A percentile compares a stretch with the other conserved stretches of the same genome.
Conservation (phyloP, 2,329 filamentous ascomycete species). For the Monosporascus sp. region DNA sequence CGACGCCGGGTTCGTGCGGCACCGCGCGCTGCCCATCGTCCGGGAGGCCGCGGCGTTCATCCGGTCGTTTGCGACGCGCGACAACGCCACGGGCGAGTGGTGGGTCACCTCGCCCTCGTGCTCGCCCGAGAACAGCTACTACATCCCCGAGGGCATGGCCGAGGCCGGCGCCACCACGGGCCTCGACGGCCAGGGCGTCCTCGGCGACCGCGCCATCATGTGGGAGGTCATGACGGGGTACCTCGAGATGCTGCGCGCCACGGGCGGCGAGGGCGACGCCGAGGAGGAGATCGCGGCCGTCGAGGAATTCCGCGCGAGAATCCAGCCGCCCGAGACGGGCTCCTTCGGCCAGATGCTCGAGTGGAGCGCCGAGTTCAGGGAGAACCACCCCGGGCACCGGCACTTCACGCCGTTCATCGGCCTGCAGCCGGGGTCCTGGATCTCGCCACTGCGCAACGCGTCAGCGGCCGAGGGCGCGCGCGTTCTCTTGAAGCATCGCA, state of each 20-base stretch:
- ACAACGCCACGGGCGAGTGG: constrained; percentile 1
- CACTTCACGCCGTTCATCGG: neutral
- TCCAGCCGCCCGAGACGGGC: neutral
- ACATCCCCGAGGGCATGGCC: constrained; percentile 2
- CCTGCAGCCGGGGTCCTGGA: neutral
- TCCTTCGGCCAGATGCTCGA: neutral
- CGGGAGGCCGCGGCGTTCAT: constrained; percentile 2
- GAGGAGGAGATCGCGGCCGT: neutral
- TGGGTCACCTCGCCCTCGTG: constrained; percentile 2
- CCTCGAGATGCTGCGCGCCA: neutral
- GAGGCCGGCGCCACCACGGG: constrained; percentile 2
- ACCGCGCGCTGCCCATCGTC: constrained; percentile 3
- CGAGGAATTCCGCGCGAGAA: neutral
- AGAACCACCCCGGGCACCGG: neutral
- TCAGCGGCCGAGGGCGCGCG: neutral
- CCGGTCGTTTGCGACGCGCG: neutral
- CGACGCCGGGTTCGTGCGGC: constrained; percentile 1
- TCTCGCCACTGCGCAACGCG: neutral
- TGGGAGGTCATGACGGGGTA: constrained; percentile 4
- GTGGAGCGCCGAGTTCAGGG: neutral
- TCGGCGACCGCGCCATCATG: constrained; percentile 6
- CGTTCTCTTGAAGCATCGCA: neutral
- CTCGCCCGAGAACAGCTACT: constrained; percentile 9
- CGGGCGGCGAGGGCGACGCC: neutral
- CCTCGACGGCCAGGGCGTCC: constrained; percentile 2